phyloP scores from a whole-genome alignment of 1,284 basidiomycete species.

The Exobasidium rhododendri region DNA sequence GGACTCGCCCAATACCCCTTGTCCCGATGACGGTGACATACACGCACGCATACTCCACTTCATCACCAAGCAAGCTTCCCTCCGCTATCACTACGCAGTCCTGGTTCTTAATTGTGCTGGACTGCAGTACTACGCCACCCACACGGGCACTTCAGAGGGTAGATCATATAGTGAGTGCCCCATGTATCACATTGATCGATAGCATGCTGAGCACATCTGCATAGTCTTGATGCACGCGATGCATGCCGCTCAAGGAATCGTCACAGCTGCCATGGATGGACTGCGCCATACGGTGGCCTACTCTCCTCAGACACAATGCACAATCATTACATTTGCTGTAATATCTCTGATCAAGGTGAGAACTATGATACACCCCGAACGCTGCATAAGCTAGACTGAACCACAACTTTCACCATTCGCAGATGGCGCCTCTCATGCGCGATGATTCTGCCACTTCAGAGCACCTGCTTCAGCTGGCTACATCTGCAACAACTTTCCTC shows the following conservation, averaged over 20 bases:
- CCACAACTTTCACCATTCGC: too few species aligned
- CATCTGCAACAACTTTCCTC: slow-evolving; percentile 68
- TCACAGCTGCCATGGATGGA: slow-evolving; percentile 8
- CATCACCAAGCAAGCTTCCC: slow-evolving; percentile 34
- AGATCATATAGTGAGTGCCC: background rate
- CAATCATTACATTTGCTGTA: slow-evolving; percentile 82
- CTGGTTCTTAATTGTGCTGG: slow-evolving; percentile 80
- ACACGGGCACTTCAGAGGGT: background rate
- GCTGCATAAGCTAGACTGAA: too few species aligned
- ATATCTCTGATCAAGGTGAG: slow-evolving; percentile 57
- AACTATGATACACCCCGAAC: too few species aligned
- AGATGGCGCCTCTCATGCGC: background rate
- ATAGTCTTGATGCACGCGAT: background rate
- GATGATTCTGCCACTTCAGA: background rate
- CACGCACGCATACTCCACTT: slow-evolving; percentile 43
- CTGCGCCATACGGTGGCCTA: slow-evolving; percentile 56
- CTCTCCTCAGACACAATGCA: slow-evolving; percentile 85
- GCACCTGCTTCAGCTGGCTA: slow-evolving; percentile 64
- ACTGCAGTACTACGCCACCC: slow-evolving; percentile 71
- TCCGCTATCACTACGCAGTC: slow-evolving; percentile 48
- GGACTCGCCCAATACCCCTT: background rate
- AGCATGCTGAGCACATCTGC: too few species aligned
- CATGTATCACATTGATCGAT: too few species aligned
- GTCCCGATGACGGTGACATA: background rate
- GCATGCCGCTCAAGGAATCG: background rate